A percentile compares a stretch with the other conserved stretches of the same genome.
phyloP scores from a whole-genome alignment of 1,139 yeast species.

The Cylindricascospora bacillispora region DNA sequence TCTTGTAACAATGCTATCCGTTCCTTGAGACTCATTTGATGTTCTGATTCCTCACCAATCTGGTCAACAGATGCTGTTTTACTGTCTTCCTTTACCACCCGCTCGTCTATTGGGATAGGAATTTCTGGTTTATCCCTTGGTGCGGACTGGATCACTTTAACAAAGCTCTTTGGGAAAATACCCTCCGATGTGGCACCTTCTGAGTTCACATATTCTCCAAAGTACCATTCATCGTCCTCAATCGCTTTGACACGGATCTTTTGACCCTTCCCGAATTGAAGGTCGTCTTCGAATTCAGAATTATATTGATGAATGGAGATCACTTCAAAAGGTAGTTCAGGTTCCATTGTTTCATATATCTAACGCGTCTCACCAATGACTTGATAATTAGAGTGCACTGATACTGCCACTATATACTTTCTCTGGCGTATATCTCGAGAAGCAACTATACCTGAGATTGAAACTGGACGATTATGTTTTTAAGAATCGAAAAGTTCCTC shows the following conservation, averaged over 20 bases:
- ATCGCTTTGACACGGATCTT: slow-evolving; percentile 57
- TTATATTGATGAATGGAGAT: slow-evolving; percentile 58
- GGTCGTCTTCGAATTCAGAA: slow-evolving; percentile 77
- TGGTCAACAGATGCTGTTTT: too few species aligned
- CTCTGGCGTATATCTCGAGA: too few species aligned
- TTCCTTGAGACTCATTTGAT: slow-evolving; percentile 74
- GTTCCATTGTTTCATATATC: too few species aligned
- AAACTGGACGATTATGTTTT: too few species aligned
- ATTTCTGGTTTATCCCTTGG: too few species aligned
- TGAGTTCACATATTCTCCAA: slow-evolving; percentile 46
- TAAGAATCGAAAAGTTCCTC: too few species aligned
- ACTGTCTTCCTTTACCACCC: too few species aligned
- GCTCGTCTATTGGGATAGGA: too few species aligned
- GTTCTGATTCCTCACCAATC: slow-evolving; percentile 36
- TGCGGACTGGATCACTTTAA: slow-evolving; percentile 27
- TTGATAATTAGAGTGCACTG: too few species aligned
- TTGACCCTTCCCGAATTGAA: slow-evolving; percentile 56
- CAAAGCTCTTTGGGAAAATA: slow-evolving; percentile 83
- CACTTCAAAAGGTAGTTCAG: slow-evolving; percentile 52
- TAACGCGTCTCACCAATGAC: too few species aligned
- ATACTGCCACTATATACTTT: too few species aligned
- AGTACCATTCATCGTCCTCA: slow-evolving; percentile 88
- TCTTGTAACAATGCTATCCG: slow-evolving; percentile 75
- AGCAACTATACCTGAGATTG: too few species aligned
- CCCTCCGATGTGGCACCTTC: slow-evolving; percentile 39